These are phyloP conservation scores for Fraxinus anomala DNA, from an alignment of 257 asterid genomes.

Conservation along the genomic window DNA sequence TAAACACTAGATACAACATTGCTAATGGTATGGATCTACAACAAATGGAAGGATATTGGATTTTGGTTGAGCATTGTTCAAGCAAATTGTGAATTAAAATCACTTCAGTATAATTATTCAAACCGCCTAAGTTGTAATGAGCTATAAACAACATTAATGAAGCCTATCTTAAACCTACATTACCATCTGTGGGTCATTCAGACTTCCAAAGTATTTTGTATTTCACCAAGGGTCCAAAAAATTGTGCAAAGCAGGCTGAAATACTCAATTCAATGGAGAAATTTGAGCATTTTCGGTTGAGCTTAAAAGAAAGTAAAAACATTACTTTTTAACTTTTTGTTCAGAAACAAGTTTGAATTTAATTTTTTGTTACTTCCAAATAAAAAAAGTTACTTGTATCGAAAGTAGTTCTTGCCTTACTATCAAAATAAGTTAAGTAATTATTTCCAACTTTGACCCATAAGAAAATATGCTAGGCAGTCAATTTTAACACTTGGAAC, in stretches of 20 bases:
- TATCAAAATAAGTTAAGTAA: background rate
- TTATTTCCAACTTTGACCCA: background rate
- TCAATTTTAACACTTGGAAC: background rate
- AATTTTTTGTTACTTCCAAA: no score
- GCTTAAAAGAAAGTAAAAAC: background rate
- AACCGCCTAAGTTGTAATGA: background rate
- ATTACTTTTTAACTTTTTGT: background rate
- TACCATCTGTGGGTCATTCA: background rate
- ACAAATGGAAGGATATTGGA: background rate
- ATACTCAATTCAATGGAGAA: background rate
- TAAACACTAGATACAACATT: background rate
- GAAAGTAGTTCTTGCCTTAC: background rate
- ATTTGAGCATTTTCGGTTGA: background rate
- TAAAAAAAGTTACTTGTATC: background rate
- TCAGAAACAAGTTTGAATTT: background rate
- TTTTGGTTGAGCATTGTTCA: conserved; percentile 18
- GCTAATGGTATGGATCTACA: background rate
- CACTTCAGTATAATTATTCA: background rate
- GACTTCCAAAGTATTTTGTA: background rate
- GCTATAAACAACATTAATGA: background rate
- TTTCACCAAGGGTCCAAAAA: background rate
- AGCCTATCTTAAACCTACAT: background rate
- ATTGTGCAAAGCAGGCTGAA: background rate
- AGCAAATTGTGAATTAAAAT: background rate
- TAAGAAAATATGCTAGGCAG: background rate